Conservation (phyloP, 129 eudicot species). For the Lactuca sativa region DNA sequence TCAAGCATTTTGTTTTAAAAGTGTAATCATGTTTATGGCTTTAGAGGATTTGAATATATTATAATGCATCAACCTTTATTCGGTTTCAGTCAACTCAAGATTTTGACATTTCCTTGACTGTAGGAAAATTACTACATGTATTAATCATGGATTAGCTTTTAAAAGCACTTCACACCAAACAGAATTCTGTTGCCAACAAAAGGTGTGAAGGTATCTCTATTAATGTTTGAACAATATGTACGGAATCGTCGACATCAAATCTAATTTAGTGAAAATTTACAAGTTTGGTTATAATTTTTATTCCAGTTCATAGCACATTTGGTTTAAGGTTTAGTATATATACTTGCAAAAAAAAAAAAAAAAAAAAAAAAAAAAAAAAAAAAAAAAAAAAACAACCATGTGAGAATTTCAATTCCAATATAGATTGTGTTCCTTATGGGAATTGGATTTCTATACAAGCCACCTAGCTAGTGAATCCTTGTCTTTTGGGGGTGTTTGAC, state of each 20-base stretch:
- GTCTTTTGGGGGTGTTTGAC: too few relatives aligned
- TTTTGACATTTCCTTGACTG: conserved; percentile 34
- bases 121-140: conserved; percentile 6
- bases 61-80: conserved; percentile 26
- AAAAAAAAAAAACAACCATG: too few relatives aligned
- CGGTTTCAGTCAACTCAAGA: conserved; percentile 24
- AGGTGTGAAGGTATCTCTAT: conserved; percentile 8
- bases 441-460: too few relatives aligned
- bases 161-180: conserved; percentile 21
- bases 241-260: background rate
- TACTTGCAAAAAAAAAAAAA: too few relatives aligned
- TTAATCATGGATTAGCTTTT: conserved; percentile 32
- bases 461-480: too few relatives aligned
- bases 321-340: too few relatives aligned
- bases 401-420: too few relatives aligned
- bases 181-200: conserved; percentile 17
- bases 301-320: background rate
- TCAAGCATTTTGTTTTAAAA: conserved; percentile 16
- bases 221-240: background rate
- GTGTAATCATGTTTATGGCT: conserved; percentile 8
- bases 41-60: conserved; percentile 20
- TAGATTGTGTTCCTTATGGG: too few relatives aligned
- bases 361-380: too few relatives aligned
- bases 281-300: background rate
- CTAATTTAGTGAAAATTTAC: background rate